Evolutionary conservation across 306 rosid genomes (phyloP), one percentile per base, ranked within the genome.

Genomic region (Pyrus pyrifolia): DNA sequence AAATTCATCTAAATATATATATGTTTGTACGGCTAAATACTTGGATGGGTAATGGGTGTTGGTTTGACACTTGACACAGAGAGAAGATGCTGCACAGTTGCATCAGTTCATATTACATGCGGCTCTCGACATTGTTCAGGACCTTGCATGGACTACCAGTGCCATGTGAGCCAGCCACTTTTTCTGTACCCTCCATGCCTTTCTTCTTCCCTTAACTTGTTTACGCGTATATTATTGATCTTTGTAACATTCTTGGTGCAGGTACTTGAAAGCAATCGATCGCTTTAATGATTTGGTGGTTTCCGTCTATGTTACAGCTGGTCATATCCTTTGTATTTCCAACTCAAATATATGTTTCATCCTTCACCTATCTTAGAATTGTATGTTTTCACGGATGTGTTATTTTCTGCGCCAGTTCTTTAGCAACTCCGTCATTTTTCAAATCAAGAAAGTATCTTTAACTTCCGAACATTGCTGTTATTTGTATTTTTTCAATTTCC

Each of bases 111-210:
- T 95, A 69, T 82, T 95, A 64, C 98, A 95, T 44, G 94, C 98
- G 8, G 96, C 98, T 82, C 90, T 95, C 2, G 98, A 95, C 82
- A 88, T 95, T 69, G 98, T 95, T 70, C 98, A 95, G 86, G 98
- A 95, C 87, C 90, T 92, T 80, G 98, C 98, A 19, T 92, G 98
- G 98, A 92, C 98, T 73, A 95, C 98, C 31, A 95, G 97, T 74
- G 96, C 98, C 64, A 95, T 95, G 98, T 95, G 73, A 44, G 77
- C 46, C 73, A 11, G 70, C 63, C 30, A 44, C 30, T 62, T 86
- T 89, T 87, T 73, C 15, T 58, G 12, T 51, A 21, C 72, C 35
- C 52, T 79, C 33, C 6, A 30, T 55, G 53, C 64, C 25, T 4
- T 73, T 38, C 30, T 30, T 57, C 21, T 30, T 27, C 66, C 30